phyloP scores from a whole-genome alignment of 2,329 filamentous ascomycete genomes.

The Graphiopsis chlorocephala region DNA sequence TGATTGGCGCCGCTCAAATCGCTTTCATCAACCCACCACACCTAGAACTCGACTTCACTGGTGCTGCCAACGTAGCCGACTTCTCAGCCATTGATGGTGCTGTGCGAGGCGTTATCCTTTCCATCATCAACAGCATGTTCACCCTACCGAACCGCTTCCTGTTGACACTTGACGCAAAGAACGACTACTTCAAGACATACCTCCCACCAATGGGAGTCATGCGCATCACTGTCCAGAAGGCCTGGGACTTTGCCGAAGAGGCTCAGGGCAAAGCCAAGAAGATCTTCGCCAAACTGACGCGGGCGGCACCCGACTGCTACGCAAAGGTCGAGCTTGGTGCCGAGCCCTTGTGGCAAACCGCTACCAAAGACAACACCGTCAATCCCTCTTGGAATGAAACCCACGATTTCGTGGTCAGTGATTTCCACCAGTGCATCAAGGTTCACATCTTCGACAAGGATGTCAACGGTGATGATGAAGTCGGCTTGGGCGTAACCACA shows the following conservation, averaged over 20 bases:
- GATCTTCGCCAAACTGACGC: conserved; percentile 44
- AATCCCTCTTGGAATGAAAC: conserved; percentile 50
- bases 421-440: conserved; percentile 44
- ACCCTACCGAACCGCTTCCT: conserved; percentile 51
- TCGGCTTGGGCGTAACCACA: conserved; percentile 43
- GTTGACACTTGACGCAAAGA: conserved; percentile 47
- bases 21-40: conserved; percentile 50
- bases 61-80: conserved; percentile 47
- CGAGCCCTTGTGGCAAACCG: conserved; percentile 45
- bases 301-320: conserved; percentile 50
- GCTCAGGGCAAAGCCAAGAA: conserved; percentile 41
- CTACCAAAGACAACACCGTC: conserved; percentile 42
- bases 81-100: conserved; percentile 41
- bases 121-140: conserved; percentile 46
- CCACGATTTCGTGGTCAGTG: conserved; percentile 47
- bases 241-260: conserved; percentile 38
- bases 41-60: conserved; percentile 48
- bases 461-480: conserved; percentile 42
- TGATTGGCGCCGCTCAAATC: conserved; percentile 50
- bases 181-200: conserved; percentile 51
- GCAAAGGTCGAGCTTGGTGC: conserved; percentile 45
- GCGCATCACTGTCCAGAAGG: conserved; percentile 45
- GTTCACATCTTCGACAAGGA: conserved; percentile 48
- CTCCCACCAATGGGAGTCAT: conserved; percentile 44
- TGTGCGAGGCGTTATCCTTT: conserved; percentile 46